phyloP scores from a whole-genome alignment of 441 rosid genomes.

The Euphorbia celastroides region DNA sequence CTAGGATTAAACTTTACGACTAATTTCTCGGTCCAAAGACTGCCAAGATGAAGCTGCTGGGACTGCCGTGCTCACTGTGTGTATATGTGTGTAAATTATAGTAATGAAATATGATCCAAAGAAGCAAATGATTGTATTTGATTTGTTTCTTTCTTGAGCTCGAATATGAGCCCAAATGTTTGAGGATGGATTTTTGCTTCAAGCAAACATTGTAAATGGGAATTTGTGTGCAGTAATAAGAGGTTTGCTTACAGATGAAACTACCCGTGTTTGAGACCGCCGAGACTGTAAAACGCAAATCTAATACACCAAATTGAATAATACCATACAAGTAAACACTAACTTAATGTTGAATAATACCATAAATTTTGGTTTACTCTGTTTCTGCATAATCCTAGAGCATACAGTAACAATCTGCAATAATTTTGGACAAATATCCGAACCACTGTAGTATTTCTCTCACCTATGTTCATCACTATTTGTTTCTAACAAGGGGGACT shows the following conservation, averaged over 20 bases:
- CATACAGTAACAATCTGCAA: constrained; percentile 15
- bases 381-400: constrained; percentile 12
- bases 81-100: background rate
- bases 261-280: no score
- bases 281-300: no score
- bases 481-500: constrained; percentile 31
- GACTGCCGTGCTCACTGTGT: background rate
- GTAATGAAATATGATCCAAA: background rate
- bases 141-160: background rate
- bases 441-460: constrained; percentile 19
- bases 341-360: constrained; percentile 1
- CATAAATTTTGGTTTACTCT: constrained; percentile 8
- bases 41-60: background rate
- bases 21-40: constrained; percentile 10
- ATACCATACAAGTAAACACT: no score
- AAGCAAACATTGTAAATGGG: background rate
- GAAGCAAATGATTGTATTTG: background rate
- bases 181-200: background rate
- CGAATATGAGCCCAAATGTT: background rate
- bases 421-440: constrained; percentile 21
- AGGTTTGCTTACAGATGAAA: no score
- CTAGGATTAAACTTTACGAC: constrained; percentile 27
- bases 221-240: background rate
- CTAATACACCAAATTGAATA: no score
- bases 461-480: constrained; percentile 23